Evolutionary conservation across 2,329 filamentous ascomycete species (phyloP).

Genomic region (Beauveria caledonica): DNA sequence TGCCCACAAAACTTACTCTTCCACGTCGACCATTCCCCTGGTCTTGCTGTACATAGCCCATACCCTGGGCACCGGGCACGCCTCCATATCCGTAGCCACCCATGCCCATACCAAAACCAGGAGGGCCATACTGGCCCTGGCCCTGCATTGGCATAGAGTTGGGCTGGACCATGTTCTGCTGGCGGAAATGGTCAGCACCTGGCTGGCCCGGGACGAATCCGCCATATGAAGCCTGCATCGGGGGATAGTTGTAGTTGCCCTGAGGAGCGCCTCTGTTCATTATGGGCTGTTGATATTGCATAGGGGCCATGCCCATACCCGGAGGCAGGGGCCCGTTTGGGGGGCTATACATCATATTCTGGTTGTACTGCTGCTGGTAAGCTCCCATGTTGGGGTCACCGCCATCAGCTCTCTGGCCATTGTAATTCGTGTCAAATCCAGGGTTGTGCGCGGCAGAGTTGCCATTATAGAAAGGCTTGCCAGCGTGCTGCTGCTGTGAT

Average conservation of each 20-base stretch:
- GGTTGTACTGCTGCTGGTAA: constrained; percentile 43
- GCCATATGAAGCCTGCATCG: constrained; percentile 48
- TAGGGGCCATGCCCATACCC: constrained; percentile 41
- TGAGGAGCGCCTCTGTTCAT: constrained; percentile 43
- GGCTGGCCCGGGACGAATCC: constrained; percentile 40
- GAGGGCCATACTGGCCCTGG: constrained; percentile 39
- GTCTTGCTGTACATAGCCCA: constrained; percentile 49
- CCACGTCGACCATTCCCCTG: constrained; percentile 49
- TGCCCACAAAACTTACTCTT: constrained; percentile 38
- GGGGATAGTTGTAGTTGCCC: constrained; percentile 49
- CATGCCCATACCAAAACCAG: constrained; percentile 42
- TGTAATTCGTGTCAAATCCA: constrained; percentile 45
- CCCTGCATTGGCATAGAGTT: constrained; percentile 35
- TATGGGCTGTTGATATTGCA: constrained; percentile 51
- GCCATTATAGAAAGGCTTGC: constrained; percentile 44
- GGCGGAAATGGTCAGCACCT: constrained; percentile 48
- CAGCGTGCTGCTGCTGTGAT: constrained; percentile 33
- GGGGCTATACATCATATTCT: constrained; percentile 43
- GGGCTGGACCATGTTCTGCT: constrained; percentile 42
- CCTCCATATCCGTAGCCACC: constrained; percentile 37
- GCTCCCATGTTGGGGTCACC: constrained; percentile 40
- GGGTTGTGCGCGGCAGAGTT: constrained; percentile 31
- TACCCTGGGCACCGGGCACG: constrained; percentile 37
- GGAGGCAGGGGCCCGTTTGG: constrained; percentile 37
- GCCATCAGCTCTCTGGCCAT: constrained; percentile 44